These are phyloP conservation scores for Blakeslea trispora DNA, from an alignment of 371 early-diverging fungal genomes.

Conservation along the genomic window DNA sequence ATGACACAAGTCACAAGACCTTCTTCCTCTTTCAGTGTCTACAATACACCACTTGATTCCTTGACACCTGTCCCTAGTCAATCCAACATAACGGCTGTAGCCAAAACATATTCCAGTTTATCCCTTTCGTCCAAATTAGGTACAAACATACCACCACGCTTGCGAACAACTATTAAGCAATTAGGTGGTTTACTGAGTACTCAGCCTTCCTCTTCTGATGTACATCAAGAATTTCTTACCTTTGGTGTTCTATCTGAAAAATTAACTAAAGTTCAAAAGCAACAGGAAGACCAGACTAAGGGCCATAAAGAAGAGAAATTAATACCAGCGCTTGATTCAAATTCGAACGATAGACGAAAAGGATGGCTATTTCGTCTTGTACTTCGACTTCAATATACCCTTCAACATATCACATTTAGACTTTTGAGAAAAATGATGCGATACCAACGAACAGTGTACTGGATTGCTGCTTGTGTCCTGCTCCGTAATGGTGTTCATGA, in stretches of 20 bases:
- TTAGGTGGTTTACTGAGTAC: conserved; percentile 16
- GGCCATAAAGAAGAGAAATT: no score
- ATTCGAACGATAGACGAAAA: neutral
- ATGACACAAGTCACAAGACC: conserved; percentile 15
- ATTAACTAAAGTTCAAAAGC: conserved; percentile 11
- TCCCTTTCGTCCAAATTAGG: conserved; percentile 23
- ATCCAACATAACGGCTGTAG: conserved; percentile 24
- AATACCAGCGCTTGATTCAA: no score
- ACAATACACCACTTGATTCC: conserved; percentile 30
- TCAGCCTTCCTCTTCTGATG: neutral
- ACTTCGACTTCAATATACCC: conserved; percentile 6
- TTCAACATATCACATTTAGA: conserved; percentile 7
- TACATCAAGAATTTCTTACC: conserved; percentile 5
- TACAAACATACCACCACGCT: conserved; percentile 18
- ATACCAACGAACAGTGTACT: conserved; percentile 34
- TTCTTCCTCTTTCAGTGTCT: conserved; percentile 21
- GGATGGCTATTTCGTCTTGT: neutral
- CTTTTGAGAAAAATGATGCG: conserved; percentile 21
- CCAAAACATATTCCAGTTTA: conserved; percentile 23
- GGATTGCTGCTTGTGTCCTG: conserved; percentile 36
- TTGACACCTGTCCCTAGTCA: conserved; percentile 36
- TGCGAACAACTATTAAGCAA: conserved; percentile 23
- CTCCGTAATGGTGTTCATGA: conserved; percentile 39
- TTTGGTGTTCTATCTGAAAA: conserved; percentile 20
- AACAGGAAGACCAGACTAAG: neutral